Conservation (phyloP, 129 eudicot genomes). For the Solidago caesia region DNA sequence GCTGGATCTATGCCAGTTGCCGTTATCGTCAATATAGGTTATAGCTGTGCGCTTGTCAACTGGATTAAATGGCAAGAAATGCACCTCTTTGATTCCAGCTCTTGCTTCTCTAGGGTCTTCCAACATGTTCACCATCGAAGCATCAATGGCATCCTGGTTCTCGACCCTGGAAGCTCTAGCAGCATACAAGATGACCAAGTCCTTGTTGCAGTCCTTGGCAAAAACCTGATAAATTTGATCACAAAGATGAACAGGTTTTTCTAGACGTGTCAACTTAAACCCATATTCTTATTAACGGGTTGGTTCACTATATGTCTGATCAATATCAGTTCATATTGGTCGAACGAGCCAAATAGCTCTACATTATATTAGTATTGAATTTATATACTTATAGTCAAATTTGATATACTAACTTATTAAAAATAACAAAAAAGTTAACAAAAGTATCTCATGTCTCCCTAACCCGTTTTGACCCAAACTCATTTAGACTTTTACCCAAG, state of each 20-base stretch:
- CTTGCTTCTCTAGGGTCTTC: constrained; percentile 73
- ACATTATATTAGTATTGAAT: too few relatives aligned
- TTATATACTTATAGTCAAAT: too few relatives aligned
- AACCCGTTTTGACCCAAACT: background rate
- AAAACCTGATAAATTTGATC: constrained; percentile 34
- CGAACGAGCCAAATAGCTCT: background rate
- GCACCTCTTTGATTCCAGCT: constrained; percentile 73
- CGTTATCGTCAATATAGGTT: constrained; percentile 59
- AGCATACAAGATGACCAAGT: constrained; percentile 45
- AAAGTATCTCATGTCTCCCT: background rate
- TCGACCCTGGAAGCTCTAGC: constrained; percentile 80
- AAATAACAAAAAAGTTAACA: too few relatives aligned
- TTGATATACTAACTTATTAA: too few relatives aligned
- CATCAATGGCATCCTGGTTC: constrained; percentile 88
- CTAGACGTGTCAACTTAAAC: background rate
- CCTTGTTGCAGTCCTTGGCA: constrained; percentile 44
- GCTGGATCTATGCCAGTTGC: constrained; percentile 72
- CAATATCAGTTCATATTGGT: background rate
- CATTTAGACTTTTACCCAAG: too few relatives aligned
- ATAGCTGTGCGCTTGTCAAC: constrained; percentile 82
- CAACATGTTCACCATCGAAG: constrained; percentile 67
- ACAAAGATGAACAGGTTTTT: background rate
- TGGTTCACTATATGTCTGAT: background rate
- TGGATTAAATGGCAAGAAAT: constrained; percentile 85
- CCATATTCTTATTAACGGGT: background rate